These are phyloP conservation scores for Colletotrichum theobromicola DNA, from an alignment of 2,329 filamentous ascomycete species.

Conservation along the genomic window DNA sequence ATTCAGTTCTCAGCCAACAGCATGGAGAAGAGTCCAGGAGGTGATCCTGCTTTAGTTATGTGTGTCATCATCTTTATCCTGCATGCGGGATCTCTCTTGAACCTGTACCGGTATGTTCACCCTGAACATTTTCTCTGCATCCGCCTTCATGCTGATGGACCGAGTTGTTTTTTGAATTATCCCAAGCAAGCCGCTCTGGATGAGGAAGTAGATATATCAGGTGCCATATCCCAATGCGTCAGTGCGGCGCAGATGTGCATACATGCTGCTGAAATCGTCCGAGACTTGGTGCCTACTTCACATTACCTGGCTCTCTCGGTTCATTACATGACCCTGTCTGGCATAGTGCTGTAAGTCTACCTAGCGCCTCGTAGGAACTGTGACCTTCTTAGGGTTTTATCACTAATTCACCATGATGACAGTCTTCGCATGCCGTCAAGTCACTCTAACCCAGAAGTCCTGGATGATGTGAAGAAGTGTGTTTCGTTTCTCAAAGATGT, in stretches of 20 bases:
- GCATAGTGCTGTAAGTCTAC: not conserved
- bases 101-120: not conserved
- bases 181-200: not conserved
- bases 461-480: not conserved
- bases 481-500: slow-evolving; percentile 27
- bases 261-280: not conserved
- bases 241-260: not conserved
- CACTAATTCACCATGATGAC: not conserved
- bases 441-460: not conserved
- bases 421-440: not conserved
- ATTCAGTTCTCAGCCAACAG: slow-evolving; percentile 30
- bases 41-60: not conserved
- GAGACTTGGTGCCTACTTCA: not conserved
- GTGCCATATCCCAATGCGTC: not conserved
- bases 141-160: not conserved
- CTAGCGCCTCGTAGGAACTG: not conserved
- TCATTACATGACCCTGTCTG: not conserved
- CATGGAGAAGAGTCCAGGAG: not conserved
- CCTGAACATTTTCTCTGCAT: not conserved
- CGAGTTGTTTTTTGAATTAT: not conserved
- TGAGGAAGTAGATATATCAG: not conserved
- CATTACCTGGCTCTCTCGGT: not conserved
- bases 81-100: not conserved
- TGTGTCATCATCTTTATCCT: not conserved
- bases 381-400: accelerated